Evolutionary conservation across 1,139 yeast species (phyloP).

Genomic region (Yamadazyma songkhlaensis): DNA sequence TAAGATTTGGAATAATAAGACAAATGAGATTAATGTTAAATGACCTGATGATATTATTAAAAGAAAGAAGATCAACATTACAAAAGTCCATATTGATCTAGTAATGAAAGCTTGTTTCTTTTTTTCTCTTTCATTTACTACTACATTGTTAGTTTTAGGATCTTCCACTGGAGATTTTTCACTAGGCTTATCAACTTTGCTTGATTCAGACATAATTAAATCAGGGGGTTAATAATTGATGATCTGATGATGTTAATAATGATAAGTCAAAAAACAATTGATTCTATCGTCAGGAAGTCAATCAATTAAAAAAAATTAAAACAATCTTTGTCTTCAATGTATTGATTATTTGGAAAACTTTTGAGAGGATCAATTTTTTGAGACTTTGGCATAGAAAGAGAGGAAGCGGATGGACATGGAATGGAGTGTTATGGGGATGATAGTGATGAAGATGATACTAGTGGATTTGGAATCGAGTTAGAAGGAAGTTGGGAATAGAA

Average conservation of each 20-base stretch:
- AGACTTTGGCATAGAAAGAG: no score
- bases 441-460: no score
- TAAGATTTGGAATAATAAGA: constrained; percentile 71
- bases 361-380: neutral
- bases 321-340: neutral
- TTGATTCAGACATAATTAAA: no score
- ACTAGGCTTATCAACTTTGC: neutral
- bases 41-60: constrained; percentile 83
- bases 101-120: constrained; percentile 82
- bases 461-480: no score
- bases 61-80: constrained; percentile 80
- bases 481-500: no score
- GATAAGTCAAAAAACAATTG: no score
- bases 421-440: no score
- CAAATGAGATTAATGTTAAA: constrained; percentile 69
- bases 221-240: no score
- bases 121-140: constrained; percentile 45
- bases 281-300: no score
- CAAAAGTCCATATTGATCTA: constrained; percentile 92
- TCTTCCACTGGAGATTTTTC: neutral
- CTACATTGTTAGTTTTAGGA: neutral
- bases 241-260: no score
- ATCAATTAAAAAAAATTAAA: no score
- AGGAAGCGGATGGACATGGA: no score
- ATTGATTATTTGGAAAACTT: constrained; percentile 1